Percentiles rank a stretch among this genome's conserved stretches.
Evolutionary conservation across 2,329 filamentous ascomycete genomes (phyloP).

Genomic region (Tolypocladium ovalisporum): DNA sequence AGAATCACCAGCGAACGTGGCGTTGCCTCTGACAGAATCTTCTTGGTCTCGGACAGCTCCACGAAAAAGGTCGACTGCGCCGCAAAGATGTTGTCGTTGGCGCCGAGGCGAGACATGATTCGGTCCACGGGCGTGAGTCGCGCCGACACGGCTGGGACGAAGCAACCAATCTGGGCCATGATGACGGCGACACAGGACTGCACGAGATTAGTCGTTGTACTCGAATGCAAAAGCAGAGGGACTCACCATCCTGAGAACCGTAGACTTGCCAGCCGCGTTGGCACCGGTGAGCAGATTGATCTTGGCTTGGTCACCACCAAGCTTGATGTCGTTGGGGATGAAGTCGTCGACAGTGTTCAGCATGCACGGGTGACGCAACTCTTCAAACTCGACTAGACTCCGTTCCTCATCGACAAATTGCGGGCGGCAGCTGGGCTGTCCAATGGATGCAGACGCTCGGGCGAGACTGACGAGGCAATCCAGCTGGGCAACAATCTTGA

Average conservation of each 20-base stretch:
- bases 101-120: slow-evolving; percentile 96
- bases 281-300: slow-evolving; percentile 90
- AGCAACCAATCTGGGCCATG: slow-evolving; percentile 92
- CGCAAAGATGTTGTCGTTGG: slow-evolving; percentile 98
- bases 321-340: slow-evolving; percentile 85
- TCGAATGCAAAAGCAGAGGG: too few species aligned
- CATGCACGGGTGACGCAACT: slow-evolving; percentile 93
- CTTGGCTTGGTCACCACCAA: slow-evolving; percentile 72
- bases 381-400: slow-evolving; percentile 81
- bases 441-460: slow-evolving; percentile 73
- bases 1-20: slow-evolving; percentile 91
- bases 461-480: slow-evolving; percentile 92
- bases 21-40: slow-evolving; percentile 90
- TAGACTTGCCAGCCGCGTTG: slow-evolving; percentile 96
- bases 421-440: slow-evolving; percentile 80
- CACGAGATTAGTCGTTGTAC: background rate
- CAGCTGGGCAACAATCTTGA: slow-evolving; percentile 81
- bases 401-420: slow-evolving; percentile 77
- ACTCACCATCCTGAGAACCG: slow-evolving; percentile 81
- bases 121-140: slow-evolving; percentile 84
- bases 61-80: slow-evolving; percentile 98
- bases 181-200: slow-evolving; percentile 92
- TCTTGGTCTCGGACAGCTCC: slow-evolving; percentile 93
- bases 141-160: slow-evolving; percentile 75
- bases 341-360: slow-evolving; percentile 82